phyloP scores from a whole-genome alignment of 805 yeast species.

The Pichia nanzhaoensis region DNA sequence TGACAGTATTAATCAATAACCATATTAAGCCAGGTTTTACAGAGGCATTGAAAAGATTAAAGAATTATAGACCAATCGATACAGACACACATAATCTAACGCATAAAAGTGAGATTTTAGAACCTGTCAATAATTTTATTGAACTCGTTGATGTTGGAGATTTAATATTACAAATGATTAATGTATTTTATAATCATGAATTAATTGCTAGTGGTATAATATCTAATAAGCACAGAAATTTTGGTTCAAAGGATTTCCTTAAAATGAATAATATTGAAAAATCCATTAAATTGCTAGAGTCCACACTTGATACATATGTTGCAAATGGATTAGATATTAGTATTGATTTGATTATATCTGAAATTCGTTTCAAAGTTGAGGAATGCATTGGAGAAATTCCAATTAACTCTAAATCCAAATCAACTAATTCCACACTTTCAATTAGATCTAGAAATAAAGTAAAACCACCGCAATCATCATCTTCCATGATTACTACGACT shows the following conservation, averaged over 20 bases:
- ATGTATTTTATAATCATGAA: conserved; percentile 85
- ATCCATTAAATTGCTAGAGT: conserved; percentile 52
- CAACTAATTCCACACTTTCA: neutral
- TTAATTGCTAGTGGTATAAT: conserved; percentile 51
- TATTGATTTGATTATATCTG: conserved; percentile 79
- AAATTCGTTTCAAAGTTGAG: conserved; percentile 35
- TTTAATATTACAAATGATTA: conserved; percentile 84
- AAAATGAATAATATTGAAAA: conserved; percentile 76
- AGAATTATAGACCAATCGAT: conserved; percentile 60
- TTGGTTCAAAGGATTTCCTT: conserved; percentile 55
- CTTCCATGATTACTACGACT: conserved; percentile 3
- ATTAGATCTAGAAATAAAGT: neutral
- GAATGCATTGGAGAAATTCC: conserved; percentile 25
- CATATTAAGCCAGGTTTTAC: conserved; percentile 84
- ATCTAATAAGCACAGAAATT: conserved; percentile 38
- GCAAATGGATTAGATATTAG: conserved; percentile 94
- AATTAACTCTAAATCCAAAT: neutral
- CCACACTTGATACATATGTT: conserved; percentile 74
- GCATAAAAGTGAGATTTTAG: conserved; percentile 38
- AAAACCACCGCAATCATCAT: conserved; percentile 11
- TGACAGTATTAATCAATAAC: conserved; percentile 56
- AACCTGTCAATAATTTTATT: conserved; percentile 79
- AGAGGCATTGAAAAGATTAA: conserved; percentile 65
- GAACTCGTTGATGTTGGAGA: conserved; percentile 93
- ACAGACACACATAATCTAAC: conserved; percentile 8